Evolutionary conservation across 192 early-diverging fungal species (phyloP).

Genomic region (Powellomyces hirtus): DNA sequence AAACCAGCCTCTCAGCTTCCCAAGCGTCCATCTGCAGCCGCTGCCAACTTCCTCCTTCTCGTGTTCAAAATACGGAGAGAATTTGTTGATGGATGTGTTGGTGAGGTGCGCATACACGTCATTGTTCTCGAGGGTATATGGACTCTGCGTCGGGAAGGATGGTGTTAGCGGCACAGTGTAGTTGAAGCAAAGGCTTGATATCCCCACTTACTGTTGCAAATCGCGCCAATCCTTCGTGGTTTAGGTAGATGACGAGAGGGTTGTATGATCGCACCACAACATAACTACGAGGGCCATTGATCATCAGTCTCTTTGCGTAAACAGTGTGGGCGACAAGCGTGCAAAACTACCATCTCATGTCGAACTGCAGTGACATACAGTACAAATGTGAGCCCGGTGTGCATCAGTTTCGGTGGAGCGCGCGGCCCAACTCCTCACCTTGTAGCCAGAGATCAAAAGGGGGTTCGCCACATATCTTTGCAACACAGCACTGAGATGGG

Average conservation of each 20-base stretch:
- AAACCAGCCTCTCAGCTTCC: slow-evolving; percentile 30
- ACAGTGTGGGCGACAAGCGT: too few species aligned
- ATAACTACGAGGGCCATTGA: slow-evolving; percentile 30
- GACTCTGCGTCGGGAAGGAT: not conserved
- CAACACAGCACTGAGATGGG: slow-evolving; percentile 36
- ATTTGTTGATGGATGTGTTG: slow-evolving; percentile 57
- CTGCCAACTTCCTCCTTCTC: slow-evolving; percentile 40
- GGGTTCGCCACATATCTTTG: slow-evolving; percentile 48
- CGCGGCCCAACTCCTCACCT: not conserved
- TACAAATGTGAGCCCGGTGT: not conserved
- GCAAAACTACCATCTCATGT: slow-evolving; percentile 44
- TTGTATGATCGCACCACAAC: slow-evolving; percentile 42
- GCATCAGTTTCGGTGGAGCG: not conserved
- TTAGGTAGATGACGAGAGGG: slow-evolving; percentile 42
- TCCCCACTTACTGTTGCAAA: slow-evolving; percentile 40
- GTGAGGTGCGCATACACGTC: slow-evolving; percentile 48
- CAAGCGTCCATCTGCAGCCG: slow-evolving; percentile 47
- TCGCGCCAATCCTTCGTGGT: slow-evolving; percentile 43
- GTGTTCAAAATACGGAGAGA: slow-evolving; percentile 30
- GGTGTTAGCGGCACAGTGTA: not conserved
- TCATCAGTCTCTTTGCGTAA: too few species aligned
- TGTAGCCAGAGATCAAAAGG: slow-evolving; percentile 48
- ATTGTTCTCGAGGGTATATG: not conserved
- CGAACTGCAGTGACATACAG: slow-evolving; percentile 27
- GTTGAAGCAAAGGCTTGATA: not conserved